Percentiles rank a stretch among this genome's conserved stretches.
These are phyloP conservation scores for Sicyos edulis DNA, from an alignment of 306 rosid species.

Conservation along the genomic window DNA sequence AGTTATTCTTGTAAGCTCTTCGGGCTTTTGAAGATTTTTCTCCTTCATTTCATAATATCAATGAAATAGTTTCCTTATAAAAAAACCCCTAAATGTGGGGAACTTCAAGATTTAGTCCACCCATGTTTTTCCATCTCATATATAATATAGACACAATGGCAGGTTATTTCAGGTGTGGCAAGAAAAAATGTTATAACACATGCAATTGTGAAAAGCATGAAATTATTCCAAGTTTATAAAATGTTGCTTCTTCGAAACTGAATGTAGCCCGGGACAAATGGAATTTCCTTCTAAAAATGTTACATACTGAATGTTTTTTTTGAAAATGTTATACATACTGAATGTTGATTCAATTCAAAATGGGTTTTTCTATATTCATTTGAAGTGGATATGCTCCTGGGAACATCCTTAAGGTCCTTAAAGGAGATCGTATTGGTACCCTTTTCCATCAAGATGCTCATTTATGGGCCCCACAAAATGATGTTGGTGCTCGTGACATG, in stretches of 20 bases:
- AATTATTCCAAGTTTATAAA: neutral
- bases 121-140: slow-evolving; percentile 7
- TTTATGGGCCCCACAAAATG: slow-evolving; percentile 58
- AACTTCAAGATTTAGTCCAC: neutral
- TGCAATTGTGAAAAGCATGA: neutral
- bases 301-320: neutral
- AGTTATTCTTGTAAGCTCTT: too few relatives aligned
- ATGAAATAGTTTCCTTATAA: too few relatives aligned
- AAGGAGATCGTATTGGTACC: slow-evolving; percentile 85
- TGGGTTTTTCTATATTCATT: slow-evolving; percentile 17
- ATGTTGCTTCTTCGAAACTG: neutral
- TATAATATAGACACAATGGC: neutral
- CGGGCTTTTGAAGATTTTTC: too few relatives aligned
- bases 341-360: neutral
- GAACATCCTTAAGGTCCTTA: slow-evolving; percentile 69
- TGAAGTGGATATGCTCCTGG: slow-evolving; percentile 73
- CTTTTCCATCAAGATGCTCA: slow-evolving; percentile 90
- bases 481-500: slow-evolving; percentile 71
- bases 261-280: neutral
- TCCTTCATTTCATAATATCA: too few relatives aligned
- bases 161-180: neutral
- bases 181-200: neutral
- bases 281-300: neutral
- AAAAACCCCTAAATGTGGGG: neutral
- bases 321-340: too few relatives aligned